Percentiles rank a stretch among this genome's conserved stretches.
These are phyloP conservation scores for Mycena amicta DNA, from an alignment of 768 basidiomycete species.

Conservation along the genomic window DNA sequence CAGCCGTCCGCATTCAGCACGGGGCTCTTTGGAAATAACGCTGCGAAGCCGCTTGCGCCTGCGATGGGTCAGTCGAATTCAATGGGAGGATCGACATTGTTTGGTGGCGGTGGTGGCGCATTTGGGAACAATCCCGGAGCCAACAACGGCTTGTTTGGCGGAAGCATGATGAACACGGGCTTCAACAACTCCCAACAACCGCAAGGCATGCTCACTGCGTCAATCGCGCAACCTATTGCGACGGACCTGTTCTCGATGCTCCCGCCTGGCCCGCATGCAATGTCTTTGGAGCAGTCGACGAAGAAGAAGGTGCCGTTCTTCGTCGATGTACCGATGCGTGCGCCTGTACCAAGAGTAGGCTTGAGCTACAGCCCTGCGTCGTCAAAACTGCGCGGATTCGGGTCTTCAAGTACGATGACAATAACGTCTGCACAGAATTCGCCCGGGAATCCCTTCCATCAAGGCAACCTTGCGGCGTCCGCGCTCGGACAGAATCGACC, in stretches of 20 bases:
- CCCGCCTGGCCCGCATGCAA: conserved; percentile 66
- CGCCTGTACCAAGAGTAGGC: conserved; percentile 65
- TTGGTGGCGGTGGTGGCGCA: conserved; percentile 39
- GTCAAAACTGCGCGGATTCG: conserved; percentile 75
- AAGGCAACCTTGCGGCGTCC: conserved; percentile 17
- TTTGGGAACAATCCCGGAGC: conserved; percentile 43
- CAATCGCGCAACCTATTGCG: conserved; percentile 84
- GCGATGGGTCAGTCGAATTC: conserved; percentile 47
- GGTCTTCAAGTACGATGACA: conserved; percentile 34
- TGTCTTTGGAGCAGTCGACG: conserved; percentile 58
- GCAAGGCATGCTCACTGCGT: conserved; percentile 73
- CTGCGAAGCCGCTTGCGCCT: conserved; percentile 41
- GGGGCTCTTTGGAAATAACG: conserved; percentile 55
- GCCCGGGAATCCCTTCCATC: conserved; percentile 36
- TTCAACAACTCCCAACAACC: conserved; percentile 42
- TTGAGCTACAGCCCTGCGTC: conserved; percentile 68
- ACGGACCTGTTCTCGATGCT: conserved; percentile 74
- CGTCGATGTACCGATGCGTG: conserved; percentile 74
- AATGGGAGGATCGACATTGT: conserved; percentile 30
- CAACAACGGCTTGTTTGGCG: conserved; percentile 23
- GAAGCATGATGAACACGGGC: conserved; percentile 23
- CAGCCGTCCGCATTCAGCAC: conserved; percentile 49
- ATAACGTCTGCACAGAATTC: conserved; percentile 38
- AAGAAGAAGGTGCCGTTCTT: conserved; percentile 83
- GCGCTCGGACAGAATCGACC: conserved; percentile 55